Conservation (phyloP, 768 basidiomycete genomes). For the Pilatotrama ljubarskyi region DNA sequence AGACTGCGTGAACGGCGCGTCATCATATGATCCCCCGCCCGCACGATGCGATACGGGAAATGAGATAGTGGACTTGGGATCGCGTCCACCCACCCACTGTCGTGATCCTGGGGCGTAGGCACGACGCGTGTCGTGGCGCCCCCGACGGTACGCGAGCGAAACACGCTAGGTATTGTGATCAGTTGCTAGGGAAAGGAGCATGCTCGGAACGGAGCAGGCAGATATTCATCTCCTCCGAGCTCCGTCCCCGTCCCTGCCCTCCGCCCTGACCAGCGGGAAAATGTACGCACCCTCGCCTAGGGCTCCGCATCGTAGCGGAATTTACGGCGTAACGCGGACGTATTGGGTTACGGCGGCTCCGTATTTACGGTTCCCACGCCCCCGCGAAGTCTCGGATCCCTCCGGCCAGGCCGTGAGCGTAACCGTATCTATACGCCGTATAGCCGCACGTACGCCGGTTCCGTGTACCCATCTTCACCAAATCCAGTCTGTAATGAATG, state of each 20-base stretch:
- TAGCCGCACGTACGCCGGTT: too few species aligned
- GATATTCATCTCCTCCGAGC: constrained; percentile 4
- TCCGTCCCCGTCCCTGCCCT: constrained; percentile 8
- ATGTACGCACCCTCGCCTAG: not conserved
- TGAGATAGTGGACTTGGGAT: constrained; percentile 3
- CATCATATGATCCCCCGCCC: constrained; percentile 16
- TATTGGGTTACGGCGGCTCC: too few species aligned
- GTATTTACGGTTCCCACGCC: too few species aligned
- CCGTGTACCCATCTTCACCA: too few species aligned
- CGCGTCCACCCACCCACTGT: not conserved
- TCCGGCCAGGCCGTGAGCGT: too few species aligned
- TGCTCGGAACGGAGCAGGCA: constrained; percentile 11
- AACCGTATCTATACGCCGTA: too few species aligned
- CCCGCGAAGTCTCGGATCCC: too few species aligned
- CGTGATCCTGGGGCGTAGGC: not conserved
- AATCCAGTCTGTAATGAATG: too few species aligned
- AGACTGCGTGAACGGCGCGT: not conserved
- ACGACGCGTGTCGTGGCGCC: not conserved
- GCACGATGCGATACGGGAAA: constrained; percentile 21
- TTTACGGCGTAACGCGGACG: too few species aligned
- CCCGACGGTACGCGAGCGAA: not conserved
- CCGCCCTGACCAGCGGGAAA: constrained; percentile 1
- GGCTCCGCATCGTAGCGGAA: too few species aligned
- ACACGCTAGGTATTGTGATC: not conserved
- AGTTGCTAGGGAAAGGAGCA: constrained; percentile 16